These are phyloP conservation scores for Colletotrichum tropicicola DNA, from an alignment of 2,329 filamentous ascomycete genomes.

Conservation along the genomic window DNA sequence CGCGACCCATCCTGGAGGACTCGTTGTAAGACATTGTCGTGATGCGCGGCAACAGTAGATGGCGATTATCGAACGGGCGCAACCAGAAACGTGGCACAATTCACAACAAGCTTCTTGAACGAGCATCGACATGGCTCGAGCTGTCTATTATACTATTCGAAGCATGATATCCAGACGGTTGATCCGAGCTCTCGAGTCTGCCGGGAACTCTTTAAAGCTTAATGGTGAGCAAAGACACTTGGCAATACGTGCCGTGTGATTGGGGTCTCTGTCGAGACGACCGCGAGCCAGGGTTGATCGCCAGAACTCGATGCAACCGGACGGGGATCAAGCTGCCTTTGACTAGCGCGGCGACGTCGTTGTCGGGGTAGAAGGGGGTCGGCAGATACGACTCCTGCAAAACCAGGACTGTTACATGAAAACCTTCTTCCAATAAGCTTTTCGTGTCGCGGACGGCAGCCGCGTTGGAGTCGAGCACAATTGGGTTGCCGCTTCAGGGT, in stretches of 20 bases:
- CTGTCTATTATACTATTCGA: not conserved
- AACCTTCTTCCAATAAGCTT: constrained; percentile 17
- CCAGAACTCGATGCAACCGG: not conserved
- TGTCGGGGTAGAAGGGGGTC: not conserved
- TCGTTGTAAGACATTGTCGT: constrained; percentile 10
- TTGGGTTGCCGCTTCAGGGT: too few species aligned
- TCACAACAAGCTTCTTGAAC: not conserved
- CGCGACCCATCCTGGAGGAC: constrained; percentile 12
- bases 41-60: not conserved
- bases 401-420: constrained; percentile 21
- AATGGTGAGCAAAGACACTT: not conserved
- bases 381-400: constrained; percentile 15
- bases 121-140: not conserved
- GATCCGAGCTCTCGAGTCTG: not conserved
- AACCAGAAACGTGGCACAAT: not conserved
- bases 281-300: not conserved
- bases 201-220: not conserved
- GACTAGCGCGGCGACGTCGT: not conserved
- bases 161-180: not conserved
- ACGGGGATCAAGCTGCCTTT: constrained; percentile 7
- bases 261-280: not conserved
- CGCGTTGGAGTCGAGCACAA: not conserved
- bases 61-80: not conserved
- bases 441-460: not conserved
- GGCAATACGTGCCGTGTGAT: not conserved